Evolutionary conservation across 345 rosid genomes (phyloP).

Genomic region (Pistacia vera): DNA sequence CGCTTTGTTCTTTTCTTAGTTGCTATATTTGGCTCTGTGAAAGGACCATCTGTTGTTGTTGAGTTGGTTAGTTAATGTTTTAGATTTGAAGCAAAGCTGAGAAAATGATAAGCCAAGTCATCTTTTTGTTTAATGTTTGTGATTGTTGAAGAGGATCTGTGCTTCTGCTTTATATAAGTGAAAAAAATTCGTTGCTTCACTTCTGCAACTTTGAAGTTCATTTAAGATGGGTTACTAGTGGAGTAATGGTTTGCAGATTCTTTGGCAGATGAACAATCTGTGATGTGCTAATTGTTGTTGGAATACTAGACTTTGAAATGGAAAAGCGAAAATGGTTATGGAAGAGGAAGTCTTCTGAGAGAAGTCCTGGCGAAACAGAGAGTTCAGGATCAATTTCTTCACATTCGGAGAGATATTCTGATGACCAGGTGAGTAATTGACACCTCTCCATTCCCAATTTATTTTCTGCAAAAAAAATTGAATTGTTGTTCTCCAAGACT

Average conservation of each 20-base stretch:
- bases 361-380: conserved; percentile 71
- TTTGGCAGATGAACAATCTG: conserved; percentile 42
- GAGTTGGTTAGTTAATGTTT: conserved; percentile 38
- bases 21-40: conserved; percentile 15
- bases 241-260: conserved; percentile 9
- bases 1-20: conserved; percentile 3
- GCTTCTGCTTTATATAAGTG: conserved; percentile 31
- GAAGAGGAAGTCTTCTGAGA: conserved; percentile 76
- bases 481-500: not conserved
- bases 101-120: conserved; percentile 42
- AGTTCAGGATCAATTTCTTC: conserved; percentile 76
- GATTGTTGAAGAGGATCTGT: conserved; percentile 27
- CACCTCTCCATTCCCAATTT: not conserved
- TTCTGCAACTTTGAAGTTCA: conserved; percentile 3
- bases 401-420: conserved; percentile 68
- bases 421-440: conserved; percentile 60
- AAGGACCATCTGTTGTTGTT: conserved; percentile 28
- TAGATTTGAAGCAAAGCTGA: conserved; percentile 60
- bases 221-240: conserved; percentile 13
- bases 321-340: conserved; percentile 79
- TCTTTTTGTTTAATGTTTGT: conserved; percentile 19
- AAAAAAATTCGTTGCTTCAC: not conserved
- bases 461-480: not conserved
- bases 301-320: conserved; percentile 39
- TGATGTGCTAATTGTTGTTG: conserved; percentile 35